Conservation (phyloP, 2,329 filamentous ascomycete genomes). For the Sclerotinia subarctica region DNA sequence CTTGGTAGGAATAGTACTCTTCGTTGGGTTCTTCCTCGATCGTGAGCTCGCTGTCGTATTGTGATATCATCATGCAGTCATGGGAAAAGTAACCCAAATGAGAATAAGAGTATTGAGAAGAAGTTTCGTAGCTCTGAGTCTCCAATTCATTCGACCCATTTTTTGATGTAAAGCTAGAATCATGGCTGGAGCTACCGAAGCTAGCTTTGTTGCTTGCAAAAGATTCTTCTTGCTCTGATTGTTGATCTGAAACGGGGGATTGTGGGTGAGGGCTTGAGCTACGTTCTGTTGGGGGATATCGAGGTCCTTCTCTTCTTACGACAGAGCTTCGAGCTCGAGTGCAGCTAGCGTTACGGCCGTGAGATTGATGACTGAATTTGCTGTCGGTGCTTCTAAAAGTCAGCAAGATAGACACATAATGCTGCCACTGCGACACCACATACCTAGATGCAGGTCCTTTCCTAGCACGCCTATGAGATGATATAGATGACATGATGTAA, state of each 20-base stretch:
- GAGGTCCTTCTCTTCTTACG: background rate
- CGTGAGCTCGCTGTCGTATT: background rate
- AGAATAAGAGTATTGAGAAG: background rate
- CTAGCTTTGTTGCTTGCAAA: background rate
- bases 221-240: background rate
- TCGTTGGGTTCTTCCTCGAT: background rate
- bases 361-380: background rate
- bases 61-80: background rate
- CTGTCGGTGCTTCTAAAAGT: constrained; percentile 1
- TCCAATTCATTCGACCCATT: background rate
- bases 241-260: background rate
- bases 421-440: background rate
- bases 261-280: background rate
- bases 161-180: background rate
- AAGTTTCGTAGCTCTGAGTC: background rate
- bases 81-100: background rate
- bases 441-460: constrained; percentile 4
- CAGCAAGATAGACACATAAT: background rate
- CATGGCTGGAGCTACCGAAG: background rate
- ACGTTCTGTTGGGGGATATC: background rate
- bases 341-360: background rate
- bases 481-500: constrained; percentile 4
- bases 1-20: background rate
- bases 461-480: background rate
- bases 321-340: background rate